These are phyloP conservation scores for Penicillium parvum DNA, from an alignment of 495 filamentous ascomycete genomes.

Conservation along the genomic window DNA sequence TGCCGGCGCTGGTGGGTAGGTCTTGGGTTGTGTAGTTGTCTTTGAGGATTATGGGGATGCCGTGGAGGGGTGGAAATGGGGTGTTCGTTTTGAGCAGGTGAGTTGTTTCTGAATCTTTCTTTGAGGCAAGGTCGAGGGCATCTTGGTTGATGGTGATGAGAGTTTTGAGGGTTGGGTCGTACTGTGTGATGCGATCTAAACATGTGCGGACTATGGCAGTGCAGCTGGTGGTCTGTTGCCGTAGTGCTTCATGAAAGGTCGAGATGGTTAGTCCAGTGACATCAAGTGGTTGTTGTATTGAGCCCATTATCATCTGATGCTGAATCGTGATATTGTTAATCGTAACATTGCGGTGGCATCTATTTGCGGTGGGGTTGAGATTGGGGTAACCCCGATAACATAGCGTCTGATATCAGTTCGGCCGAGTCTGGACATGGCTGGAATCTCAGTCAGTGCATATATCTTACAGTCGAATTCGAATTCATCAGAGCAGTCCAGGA, in stretches of 20 bases:
- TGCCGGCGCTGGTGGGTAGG: constrained; percentile 54
- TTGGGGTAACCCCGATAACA: too few species aligned
- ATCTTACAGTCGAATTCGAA: neutral
- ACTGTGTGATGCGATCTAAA: constrained; percentile 49
- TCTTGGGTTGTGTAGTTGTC: constrained; percentile 55
- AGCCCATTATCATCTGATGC: neutral
- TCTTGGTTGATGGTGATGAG: constrained; percentile 51
- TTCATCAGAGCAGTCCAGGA: too few species aligned
- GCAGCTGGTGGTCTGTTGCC: constrained; percentile 45
- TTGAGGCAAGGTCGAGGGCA: constrained; percentile 44
- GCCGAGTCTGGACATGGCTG: too few species aligned
- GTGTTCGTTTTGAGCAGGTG: constrained; percentile 7
- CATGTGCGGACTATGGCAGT: constrained; percentile 50
- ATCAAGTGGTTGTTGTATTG: constrained; percentile 22
- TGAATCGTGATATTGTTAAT: neutral
- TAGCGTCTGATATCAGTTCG: too few species aligned
- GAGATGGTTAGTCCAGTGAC: constrained; percentile 53
- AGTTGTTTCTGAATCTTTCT: constrained; percentile 40
- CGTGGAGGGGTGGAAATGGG: constrained; percentile 24
- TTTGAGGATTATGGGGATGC: constrained; percentile 59
- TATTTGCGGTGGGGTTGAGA: too few species aligned
- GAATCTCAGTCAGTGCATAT: too few species aligned
- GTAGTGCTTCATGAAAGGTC: constrained; percentile 49
- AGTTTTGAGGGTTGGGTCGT: constrained; percentile 54
- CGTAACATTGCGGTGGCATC: neutral